Evolutionary conservation across 768 basidiomycete species (phyloP), one percentile per base, ranked within the genome.

Genomic region (Mrakia blollopis): DNA sequence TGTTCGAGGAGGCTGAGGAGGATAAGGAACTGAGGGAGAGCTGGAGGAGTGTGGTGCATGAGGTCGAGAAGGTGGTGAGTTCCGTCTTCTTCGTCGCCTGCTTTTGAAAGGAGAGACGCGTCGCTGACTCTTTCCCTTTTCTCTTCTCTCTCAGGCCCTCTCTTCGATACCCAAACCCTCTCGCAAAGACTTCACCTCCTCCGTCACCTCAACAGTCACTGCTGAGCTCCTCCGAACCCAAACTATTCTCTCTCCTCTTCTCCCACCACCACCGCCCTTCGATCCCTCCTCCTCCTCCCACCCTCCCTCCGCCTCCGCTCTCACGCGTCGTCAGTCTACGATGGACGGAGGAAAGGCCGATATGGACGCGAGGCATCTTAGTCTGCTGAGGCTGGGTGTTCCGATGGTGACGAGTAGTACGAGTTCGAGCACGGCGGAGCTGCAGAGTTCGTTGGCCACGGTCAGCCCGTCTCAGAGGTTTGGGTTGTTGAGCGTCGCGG

Each of bases 171-270:
- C 50, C n/a, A 54, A 30, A 18, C 16, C 71, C 30, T 60, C 47
- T 41, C 54, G 52, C 13, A 1, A 54, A 5, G n/a, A 21, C 35
- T 68, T 68, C 65, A 21, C 25, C 16, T 23, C 37, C 23, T 68
- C 65, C 65, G 18, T 72, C 28, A 72, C 21, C 52, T n/a, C 30
- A 6, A 25, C 54, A 3, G 32, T 60, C 71, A 25, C 30, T 32
- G 54, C 35, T 7, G 71, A 72, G 25, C 50, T 72, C 23, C 54
- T 72, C 23, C 71, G 71, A 25, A 25, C 50, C 30, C 71, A 72
- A n/a, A 72, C 71, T 30, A 72, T 72, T 16, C 50, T 72, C 54
- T 35, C 47, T 2, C 54, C 71, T n/a, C 71, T 72, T 18, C 71
- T 72, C 23, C 30, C 54, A 39, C 71, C 39, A 0, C n/a, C 65